phyloP scores from a whole-genome alignment of 768 basidiomycete species.

The Lentinula guzmanii region DNA sequence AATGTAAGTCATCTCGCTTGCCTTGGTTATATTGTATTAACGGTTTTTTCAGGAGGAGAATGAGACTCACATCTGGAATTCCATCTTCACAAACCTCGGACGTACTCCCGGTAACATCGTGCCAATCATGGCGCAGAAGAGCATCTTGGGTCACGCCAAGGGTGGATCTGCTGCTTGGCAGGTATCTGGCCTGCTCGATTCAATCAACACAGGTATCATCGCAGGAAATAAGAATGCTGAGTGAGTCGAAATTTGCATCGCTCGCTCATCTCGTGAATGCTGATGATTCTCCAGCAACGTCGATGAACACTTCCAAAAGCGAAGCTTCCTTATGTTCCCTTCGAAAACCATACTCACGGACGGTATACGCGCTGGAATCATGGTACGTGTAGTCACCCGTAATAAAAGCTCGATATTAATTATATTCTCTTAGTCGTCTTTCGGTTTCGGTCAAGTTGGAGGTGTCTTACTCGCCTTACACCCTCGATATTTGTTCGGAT shows the following conservation, averaged over 20 bases:
- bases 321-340: conserved; percentile 92
- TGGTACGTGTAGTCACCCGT: conserved; percentile 46
- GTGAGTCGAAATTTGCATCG: conserved; percentile 40
- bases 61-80: conserved; percentile 96
- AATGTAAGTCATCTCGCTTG: conserved; percentile 43
- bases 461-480: conserved; percentile 86
- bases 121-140: conserved; percentile 97
- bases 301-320: conserved; percentile 87
- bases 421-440: conserved; percentile 63
- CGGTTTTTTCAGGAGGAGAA: conserved; percentile 72
- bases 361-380: conserved; percentile 79
- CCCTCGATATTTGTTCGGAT: conserved; percentile 86
- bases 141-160: conserved; percentile 94
- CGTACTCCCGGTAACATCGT: conserved; percentile 96
- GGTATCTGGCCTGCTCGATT: conserved; percentile 87
- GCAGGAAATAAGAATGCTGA: conserved; percentile 97
- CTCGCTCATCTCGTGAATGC: background rate
- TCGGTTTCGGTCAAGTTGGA: conserved; percentile 98
- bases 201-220: conserved; percentile 77
- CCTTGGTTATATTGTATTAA: background rate
- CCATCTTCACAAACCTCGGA: conserved; percentile 81
- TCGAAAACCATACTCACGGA: conserved; percentile 95
- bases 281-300: conserved; percentile 59
- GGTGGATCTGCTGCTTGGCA: conserved; percentile 99
- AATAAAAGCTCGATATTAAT: conserved; percentile 3